These are phyloP conservation scores for Trichoderma erinaceum DNA, from an alignment of 495 filamentous ascomycete genomes.

Conservation along the genomic window DNA sequence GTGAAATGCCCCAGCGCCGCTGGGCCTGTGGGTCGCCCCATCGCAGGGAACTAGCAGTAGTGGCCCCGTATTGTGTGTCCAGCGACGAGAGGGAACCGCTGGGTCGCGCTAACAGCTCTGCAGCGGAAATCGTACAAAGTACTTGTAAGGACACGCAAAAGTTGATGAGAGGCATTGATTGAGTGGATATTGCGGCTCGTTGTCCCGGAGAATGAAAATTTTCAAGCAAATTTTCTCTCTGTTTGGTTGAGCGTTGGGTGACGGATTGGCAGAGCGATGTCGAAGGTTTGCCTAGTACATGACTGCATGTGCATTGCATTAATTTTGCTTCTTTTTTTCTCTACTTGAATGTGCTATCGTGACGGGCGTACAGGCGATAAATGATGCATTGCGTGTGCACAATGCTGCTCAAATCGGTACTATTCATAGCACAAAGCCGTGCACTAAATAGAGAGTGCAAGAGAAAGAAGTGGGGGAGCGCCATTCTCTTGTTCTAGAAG, in stretches of 20 bases:
- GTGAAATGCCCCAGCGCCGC: no score
- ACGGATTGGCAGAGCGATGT: background rate
- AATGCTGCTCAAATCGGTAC: background rate
- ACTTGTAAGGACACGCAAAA: background rate
- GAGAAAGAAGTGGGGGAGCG: background rate
- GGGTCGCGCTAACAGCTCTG: no score
- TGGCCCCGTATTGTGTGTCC: no score
- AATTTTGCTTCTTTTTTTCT: background rate
- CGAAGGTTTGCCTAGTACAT: background rate
- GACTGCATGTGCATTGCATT: background rate
- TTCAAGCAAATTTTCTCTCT: background rate
- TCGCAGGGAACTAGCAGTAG: no score
- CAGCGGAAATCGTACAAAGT: background rate
- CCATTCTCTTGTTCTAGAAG: background rate
- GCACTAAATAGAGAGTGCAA: background rate
- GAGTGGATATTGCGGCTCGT: conserved; percentile 12
- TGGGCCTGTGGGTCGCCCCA: no score
- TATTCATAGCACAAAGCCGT: conserved; percentile 1
- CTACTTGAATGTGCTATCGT: background rate
- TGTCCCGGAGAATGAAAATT: conserved; percentile 9
- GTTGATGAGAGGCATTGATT: background rate
- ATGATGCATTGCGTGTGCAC: no score
- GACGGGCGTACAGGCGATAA: no score
- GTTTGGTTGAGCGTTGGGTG: conserved; percentile 5
- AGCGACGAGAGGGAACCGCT: no score